Evolutionary conservation across 805 yeast species (phyloP), one percentile per base, ranked within the genome.

Genomic region (Teunomyces stri): DNA sequence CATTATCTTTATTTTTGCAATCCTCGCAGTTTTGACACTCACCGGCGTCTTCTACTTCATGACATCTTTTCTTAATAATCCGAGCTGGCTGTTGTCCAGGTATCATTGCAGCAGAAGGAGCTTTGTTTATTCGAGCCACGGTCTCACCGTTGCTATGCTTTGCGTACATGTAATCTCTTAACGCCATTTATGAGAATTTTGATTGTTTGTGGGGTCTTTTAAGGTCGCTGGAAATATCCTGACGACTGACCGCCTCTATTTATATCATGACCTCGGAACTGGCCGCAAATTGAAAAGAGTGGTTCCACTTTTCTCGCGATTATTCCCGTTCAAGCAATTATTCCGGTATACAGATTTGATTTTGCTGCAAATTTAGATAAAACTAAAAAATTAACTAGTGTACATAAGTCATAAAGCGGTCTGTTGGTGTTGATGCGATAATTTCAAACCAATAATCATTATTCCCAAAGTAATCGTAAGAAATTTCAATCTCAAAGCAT

Each of bases 391-490:
- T 16, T 18, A 35, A 35, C 22, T 18, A 20, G n/a, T 37, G 18
- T 37, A 37, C 31, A 34, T 34, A 18, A 31, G 27, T 28, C 44
- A 30, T 29, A n/a, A 15, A 16, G 21, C 20, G 5, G 47, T 21
- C 15, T 39, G 42, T 7, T 43, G 50, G 37, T 41, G 47, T 43
- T 56, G 61, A 38, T 58, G 57, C 27, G 75, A 66, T 47, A 71
- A 67, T 46, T 65, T 62, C 34, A 71, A 54, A 0, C 74, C 76
- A 35, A 73, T 57, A 34, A 73, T 65, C 49, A 69, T 59, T 4
- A 73, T 72, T 15, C 76, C 77, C 34, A 73, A 55, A 7, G 75
- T 72, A 30, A 73, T 64, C 39, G 74, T 67, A 37, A 73, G 59
- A 46, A 73, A 73, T 54, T 70, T 73, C 51, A 69, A 69, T 57